Evolutionary conservation across 495 filamentous ascomycete species (phyloP), one percentile per base, ranked within the genome.

Genomic region (Xeromyces bisporus): DNA sequence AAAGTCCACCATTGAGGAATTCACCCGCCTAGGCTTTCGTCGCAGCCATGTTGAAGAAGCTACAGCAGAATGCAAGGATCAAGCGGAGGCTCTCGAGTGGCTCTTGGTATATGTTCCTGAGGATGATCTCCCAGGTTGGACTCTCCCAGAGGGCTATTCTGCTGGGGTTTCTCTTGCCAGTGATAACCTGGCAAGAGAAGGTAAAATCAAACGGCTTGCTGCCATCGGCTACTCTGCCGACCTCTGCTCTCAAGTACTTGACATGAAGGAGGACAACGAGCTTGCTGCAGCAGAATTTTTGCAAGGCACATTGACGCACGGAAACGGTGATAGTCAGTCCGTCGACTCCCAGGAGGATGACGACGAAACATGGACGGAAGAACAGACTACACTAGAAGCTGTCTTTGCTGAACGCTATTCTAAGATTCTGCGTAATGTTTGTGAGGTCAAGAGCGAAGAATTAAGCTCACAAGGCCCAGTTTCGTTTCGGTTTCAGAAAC

Each of bases 21-120:
- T 94, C 15, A 62, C 65, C 6, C 60, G 55, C 2, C 56, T 92
- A 14, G 85, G 85, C 0, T 97, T 97, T 46, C 71, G 89, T 10
- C 66, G 69, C 42, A 85, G 76, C 37, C 89, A 97, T 50, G 67
- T 82, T 23, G 77, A 92, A 46, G 89, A 97, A 55, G 91, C 89
- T 6, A 69, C 78, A 1, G 70, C 67, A 16, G 74, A 81, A 41
- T 93, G 83, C 51, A 91, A 83, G 55, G 83, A 93, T 49, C 66
- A 74, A n/a, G 86, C 96, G 48, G 91, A 96, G 51, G 71, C 81
- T 8, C 59, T 97, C 6, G 77, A 80, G 39, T 97, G 89, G 89
- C 70, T 97, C 12, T 63, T 97, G 13, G 79, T 96, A 18, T 86
- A 97, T 53, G 80, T 97, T 12, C 91, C 89, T 2, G 89, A 97